Evolutionary conservation across 306 rosid species (phyloP), one percentile per base, ranked within the genome.

Genomic region (Cucurbita argyrosperma): DNA sequence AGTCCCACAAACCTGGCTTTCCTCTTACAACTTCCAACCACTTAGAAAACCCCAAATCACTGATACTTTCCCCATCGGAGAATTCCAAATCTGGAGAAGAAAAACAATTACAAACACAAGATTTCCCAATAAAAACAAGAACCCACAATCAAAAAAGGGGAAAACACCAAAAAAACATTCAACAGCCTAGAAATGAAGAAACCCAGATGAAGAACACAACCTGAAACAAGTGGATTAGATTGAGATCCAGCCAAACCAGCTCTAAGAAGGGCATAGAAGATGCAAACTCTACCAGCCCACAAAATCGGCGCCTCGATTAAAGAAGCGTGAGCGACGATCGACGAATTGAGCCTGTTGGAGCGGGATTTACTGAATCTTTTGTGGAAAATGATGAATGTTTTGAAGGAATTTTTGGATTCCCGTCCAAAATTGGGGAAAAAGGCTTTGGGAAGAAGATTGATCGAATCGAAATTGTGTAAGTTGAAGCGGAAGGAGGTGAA

Each of bases 231-330:
- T 8, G 97, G 97, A 56, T 84, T 94, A 7, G 87, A 77, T 74
- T 64, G 92, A 83, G 98, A 94, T 87, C 98, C 96, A 82, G 89
- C 98, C 2, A 90, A 76, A 18, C 98, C 98, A 82, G 86, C 82
- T 82, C 84, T 90, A 73, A 93, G 84, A 65, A 93, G 97, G 46
- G 88, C 98, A 77, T 87, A 93, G 82, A 89, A 90, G 82, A 90
- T 74, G 82, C 94, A 94, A 76, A 94, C 60, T 71, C 98, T 82
- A 35, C 97, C 90, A 42, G 85, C 92, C 98, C 97, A 94, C 6
- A 94, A 65, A 70, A 94, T 82, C 0, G 97, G 98, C 60, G 96
- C 60, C 64, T 90, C 98, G 62, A 90, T 69, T 83, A 93, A 68
- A 76, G 96, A 94, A 74, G 97, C 92, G 56, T 38, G 83, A 7